phyloP scores from a whole-genome alignment of 2,329 filamentous ascomycete species.

The Albophoma yamanashiensis region DNA sequence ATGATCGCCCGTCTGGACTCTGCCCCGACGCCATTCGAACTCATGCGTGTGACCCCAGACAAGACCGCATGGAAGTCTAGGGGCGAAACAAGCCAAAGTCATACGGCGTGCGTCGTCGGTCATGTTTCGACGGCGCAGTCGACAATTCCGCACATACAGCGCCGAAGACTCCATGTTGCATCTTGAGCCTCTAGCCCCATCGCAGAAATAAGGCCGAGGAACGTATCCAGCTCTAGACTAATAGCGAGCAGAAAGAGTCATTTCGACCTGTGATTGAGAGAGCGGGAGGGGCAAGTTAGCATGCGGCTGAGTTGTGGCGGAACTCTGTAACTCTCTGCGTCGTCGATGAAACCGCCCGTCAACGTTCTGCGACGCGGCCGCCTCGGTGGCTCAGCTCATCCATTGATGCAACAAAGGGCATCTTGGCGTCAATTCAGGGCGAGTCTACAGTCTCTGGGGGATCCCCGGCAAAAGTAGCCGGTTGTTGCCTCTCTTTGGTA shows the following conservation, averaged over 20 bases:
- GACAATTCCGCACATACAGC: not conserved
- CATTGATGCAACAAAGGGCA: not conserved
- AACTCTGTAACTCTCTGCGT: not conserved
- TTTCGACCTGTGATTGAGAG: not conserved
- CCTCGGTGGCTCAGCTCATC: not conserved
- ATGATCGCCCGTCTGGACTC: not conserved
- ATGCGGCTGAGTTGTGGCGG: not conserved
- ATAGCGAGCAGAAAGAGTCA: no score
- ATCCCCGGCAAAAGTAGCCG: not conserved
- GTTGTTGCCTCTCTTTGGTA: not conserved
- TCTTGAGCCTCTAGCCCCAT: not conserved
- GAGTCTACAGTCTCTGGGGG: not conserved
- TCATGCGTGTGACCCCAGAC: not conserved
- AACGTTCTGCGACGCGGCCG: not conserved
- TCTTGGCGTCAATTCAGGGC: not conserved
- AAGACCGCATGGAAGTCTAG: not conserved
- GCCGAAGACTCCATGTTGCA: not conserved
- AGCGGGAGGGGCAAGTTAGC: not conserved
- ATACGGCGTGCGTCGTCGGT: not conserved
- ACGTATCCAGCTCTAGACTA: accelerated
- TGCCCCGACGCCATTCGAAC: not conserved
- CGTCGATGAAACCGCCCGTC: not conserved
- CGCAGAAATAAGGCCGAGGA: not conserved
- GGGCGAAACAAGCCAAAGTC: not conserved
- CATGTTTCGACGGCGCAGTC: not conserved